A percentile compares a stretch with the other conserved stretches of the same genome.
Evolutionary conservation across 2,329 filamentous ascomycete species (phyloP).

Genomic region (Ophiocordyceps camponoti-rufipedis): DNA sequence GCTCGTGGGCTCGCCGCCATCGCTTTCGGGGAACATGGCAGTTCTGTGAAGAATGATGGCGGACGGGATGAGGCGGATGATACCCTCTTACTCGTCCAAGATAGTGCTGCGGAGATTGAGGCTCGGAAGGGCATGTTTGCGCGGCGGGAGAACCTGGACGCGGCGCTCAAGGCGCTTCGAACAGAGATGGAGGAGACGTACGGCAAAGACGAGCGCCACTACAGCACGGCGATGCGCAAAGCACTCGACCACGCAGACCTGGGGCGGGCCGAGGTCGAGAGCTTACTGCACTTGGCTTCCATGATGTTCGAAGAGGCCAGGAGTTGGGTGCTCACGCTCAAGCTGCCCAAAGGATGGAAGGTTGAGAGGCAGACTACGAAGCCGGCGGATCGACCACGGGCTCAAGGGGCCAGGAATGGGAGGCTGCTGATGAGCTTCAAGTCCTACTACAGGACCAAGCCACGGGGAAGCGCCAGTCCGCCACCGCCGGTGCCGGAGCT

Average conservation of each 20-base stretch:
- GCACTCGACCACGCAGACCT: constrained; percentile 20
- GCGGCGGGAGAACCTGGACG: constrained; percentile 42
- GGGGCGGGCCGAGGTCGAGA: constrained; percentile 22
- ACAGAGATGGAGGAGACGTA: constrained; percentile 26
- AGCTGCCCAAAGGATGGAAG: constrained; percentile 22
- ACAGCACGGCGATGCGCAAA: constrained; percentile 23
- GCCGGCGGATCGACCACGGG: constrained; percentile 17
- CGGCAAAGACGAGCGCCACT: constrained; percentile 16
- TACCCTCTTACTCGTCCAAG: constrained; percentile 22
- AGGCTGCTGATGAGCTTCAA: constrained; percentile 17
- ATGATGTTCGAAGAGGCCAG: constrained; percentile 28
- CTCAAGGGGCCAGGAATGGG: not conserved
- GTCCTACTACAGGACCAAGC: constrained; percentile 18
- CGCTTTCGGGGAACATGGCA: constrained; percentile 41
- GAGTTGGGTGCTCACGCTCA: constrained; percentile 21
- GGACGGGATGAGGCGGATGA: constrained; percentile 18
- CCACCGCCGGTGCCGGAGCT: constrained; percentile 6
- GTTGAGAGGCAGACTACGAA: constrained; percentile 16
- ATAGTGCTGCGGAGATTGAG: constrained; percentile 30
- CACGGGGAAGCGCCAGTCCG: constrained; percentile 9
- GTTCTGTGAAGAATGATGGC: constrained; percentile 21
- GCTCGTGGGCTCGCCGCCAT: constrained; percentile 41
- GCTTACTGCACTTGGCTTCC: constrained; percentile 22
- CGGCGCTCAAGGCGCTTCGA: constrained; percentile 27
- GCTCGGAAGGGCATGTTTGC: constrained; percentile 44